Conservation (phyloP, 2,329 filamentous ascomycete species). For the Ophiostoma sp. region DNA sequence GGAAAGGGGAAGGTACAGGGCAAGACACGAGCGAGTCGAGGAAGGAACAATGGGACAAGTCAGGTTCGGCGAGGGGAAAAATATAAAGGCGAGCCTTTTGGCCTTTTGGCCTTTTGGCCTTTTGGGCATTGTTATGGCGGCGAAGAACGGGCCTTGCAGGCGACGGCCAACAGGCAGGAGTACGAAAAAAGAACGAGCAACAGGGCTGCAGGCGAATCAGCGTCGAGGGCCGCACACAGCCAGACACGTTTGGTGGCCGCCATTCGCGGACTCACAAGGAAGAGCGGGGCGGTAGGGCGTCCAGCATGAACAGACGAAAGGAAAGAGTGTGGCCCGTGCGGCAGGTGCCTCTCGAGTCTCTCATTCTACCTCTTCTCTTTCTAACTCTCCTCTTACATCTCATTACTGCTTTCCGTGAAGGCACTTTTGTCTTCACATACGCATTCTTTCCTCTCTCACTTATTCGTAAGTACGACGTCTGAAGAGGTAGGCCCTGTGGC, state of each 20-base stretch:
- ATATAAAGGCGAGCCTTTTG: slow-evolving; percentile 26
- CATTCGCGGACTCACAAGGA: slow-evolving; percentile 6
- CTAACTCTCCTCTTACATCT: neutral
- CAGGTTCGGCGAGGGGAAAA: slow-evolving; percentile 28
- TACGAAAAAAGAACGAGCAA: neutral
- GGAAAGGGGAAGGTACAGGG: neutral
- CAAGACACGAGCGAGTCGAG: neutral
- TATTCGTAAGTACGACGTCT: neutral
- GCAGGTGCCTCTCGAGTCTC: slow-evolving; percentile 1
- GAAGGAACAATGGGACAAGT: neutral
- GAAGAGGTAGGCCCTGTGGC: neutral
- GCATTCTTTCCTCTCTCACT: neutral
- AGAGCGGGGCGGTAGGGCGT: slow-evolving; percentile 16
- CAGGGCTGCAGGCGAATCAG: slow-evolving; percentile 11
- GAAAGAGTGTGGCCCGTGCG: slow-evolving; percentile 16
- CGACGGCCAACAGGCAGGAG: slow-evolving; percentile 3
- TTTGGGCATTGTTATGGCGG: neutral
- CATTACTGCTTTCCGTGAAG: neutral
- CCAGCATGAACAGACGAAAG: neutral
- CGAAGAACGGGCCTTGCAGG: slow-evolving; percentile 4
- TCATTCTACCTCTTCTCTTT: neutral
- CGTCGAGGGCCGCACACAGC: slow-evolving; percentile 7
- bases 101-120: neutral
- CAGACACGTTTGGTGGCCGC: slow-evolving; percentile 6
- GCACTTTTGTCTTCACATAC: neutral